Evolutionary conservation across 805 yeast genomes (phyloP), one percentile per base, ranked within the genome.

Genomic region (Torulaspora quercuum): DNA sequence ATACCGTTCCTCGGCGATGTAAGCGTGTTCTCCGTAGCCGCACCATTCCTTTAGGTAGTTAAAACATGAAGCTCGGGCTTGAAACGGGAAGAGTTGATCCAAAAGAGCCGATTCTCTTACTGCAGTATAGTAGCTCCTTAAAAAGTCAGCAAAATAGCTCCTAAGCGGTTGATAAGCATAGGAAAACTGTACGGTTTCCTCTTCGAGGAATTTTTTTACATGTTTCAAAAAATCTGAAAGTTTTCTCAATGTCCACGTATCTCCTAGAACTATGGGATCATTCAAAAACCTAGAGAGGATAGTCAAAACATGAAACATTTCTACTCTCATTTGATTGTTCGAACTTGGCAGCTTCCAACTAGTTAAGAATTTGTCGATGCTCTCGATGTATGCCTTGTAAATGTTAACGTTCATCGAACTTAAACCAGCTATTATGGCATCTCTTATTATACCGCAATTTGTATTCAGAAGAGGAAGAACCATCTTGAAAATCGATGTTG

Each of bases 21-120:
- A 54, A 6, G 76, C 70, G 15, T 78, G 68, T 35, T 76, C 80
- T 2, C 97, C 97, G 59, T 76, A 78, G 0, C 95, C 95, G 58
- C 96, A 88, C 99, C 99, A 92, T 56, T 86, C 95, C 47, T 84
- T 89, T 39, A 92, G 65, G 51, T 76, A 82, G 29, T 79, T 76
- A 64, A 87, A 89, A 44, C 94, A 83, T 2, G 85, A 82, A 19
- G 83, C 78, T 35, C 96, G 68, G 2, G 88, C 90, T 46, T 81
- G 87, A 57, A 89, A 88, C 1, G 95, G 90, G n/a, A 89, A 66
- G 76, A 89, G 80, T 25, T 68, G 65, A 7, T 65, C 69, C 1
- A 46, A 41, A 3, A 50, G 35, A 2, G 73, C 67, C 60, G 37
- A 67, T 55, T 44, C 70, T 67, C 44, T 68, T 56, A 40, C 73